Percentiles rank a stretch among this genome's conserved stretches.
Evolutionary conservation across 352 stramenopile species (phyloP).

Genomic region (Blastocystis sp.): DNA sequence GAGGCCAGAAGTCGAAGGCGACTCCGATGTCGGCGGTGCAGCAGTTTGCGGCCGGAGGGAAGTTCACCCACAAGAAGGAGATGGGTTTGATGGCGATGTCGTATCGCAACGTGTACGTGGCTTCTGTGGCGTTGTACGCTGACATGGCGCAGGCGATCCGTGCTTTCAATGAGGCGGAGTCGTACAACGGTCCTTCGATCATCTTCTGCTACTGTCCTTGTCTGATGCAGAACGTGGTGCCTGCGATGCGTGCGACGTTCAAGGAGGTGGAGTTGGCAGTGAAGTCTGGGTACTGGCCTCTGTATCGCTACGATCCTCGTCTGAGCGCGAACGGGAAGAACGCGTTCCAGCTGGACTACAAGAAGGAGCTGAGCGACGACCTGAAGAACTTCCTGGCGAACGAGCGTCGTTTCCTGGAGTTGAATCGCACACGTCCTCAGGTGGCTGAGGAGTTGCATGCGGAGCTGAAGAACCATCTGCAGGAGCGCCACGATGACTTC

Average conservation of each 20-base stretch:
- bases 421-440: constrained; percentile 74
- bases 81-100: constrained; percentile 83
- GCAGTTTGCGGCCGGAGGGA: constrained; percentile 68
- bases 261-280: constrained; percentile 79
- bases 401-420: constrained; percentile 79
- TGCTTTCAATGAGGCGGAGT: constrained; percentile 80
- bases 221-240: constrained; percentile 68
- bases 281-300: constrained; percentile 77
- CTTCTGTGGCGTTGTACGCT: constrained; percentile 73
- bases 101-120: constrained; percentile 84
- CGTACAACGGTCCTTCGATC: constrained; percentile 79
- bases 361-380: constrained; percentile 79
- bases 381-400: constrained; percentile 77
- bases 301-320: constrained; percentile 82
- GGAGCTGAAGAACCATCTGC: constrained; percentile 72
- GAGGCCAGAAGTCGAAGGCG: constrained; percentile 68
- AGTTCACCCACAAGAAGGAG: constrained; percentile 77
- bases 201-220: constrained; percentile 79
- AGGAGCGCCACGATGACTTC: constrained; percentile 75
- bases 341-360: constrained; percentile 78
- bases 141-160: constrained; percentile 72
- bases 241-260: constrained; percentile 69
- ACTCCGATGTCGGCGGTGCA: constrained; percentile 67
- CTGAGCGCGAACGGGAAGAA: constrained; percentile 74
- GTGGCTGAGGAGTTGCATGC: constrained; percentile 68